Base-by-base conservation (phyloP, 257 asterid species). In the Echites panduratus region DNA sequence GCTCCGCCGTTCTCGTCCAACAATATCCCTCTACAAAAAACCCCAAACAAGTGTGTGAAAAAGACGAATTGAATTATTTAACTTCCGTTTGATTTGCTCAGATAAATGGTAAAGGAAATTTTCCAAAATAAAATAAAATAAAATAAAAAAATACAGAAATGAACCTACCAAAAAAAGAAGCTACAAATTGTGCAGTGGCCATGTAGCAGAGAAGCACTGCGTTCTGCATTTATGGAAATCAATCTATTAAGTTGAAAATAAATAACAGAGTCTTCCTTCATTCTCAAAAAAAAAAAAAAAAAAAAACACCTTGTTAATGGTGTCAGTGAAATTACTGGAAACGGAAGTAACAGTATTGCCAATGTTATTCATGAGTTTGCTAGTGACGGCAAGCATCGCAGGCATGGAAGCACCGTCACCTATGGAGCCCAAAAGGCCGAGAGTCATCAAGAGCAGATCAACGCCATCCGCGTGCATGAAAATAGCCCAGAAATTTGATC, bases 1-100 rank as follows among this genome's bases (percentile, higher is more conserved):
- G 87, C 85, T 91, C 98, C 14, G 94, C 97, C 12, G 99, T 92
- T 82, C 97, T 87, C 68, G 98, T 87, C 98, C 98, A 95, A 70
- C 98, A 95, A 82, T 86, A 95, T 1, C 97, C 98, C 95, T 95
- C 99, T 94, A 71, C 0, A 62, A 14, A 32, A 17, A 29, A 11
- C 1, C 47, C 70, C 11, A n/a, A 22, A 19, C 2, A 65, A 44
- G 32, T 13, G 27, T 19, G 13, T 16, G 27, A 29, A 24, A n/a
- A 20, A 12, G 13, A 26, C 4, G 14, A n/a, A 10, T 9, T 17
- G 63, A 27, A 40, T 12, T 17, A 7, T 66, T 2, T 19, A 32
- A 24, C 2, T 32, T 35, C 12, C 24, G 38, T 63, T 63, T 38
- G 24, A 26, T 27, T 24, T 58, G 17, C 35, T 58, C 65, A 8